These are phyloP conservation scores for Apiospora rasikravindrae DNA, from an alignment of 2,329 filamentous ascomycete genomes.

Conservation along the genomic window DNA sequence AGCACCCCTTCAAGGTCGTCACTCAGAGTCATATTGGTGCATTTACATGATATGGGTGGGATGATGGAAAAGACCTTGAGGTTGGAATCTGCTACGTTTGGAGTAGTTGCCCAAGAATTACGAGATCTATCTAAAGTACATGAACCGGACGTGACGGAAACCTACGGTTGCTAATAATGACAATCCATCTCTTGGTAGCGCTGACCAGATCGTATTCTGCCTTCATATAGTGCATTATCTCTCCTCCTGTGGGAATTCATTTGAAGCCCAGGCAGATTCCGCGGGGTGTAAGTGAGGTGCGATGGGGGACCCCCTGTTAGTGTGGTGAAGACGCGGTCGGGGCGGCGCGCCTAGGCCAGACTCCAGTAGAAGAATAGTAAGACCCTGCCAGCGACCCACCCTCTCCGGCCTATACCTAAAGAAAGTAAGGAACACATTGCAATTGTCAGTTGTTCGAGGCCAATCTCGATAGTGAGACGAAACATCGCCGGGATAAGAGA, in stretches of 20 bases:
- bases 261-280: background rate
- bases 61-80: background rate
- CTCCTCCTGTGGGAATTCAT: too few relatives aligned
- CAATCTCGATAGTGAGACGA: constrained; percentile 5
- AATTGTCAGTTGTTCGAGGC: constrained; percentile 5
- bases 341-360: background rate
- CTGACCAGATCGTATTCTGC: background rate
- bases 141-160: background rate
- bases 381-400: constrained; percentile 10
- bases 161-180: background rate
- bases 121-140: too few relatives aligned
- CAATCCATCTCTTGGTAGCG: background rate
- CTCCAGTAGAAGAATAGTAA: background rate
- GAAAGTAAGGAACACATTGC: constrained; percentile 16
- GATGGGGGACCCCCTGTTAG: background rate
- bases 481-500: constrained; percentile 11
- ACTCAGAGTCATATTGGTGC: background rate
- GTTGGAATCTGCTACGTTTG: background rate
- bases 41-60: background rate
- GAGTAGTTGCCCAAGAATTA: background rate
- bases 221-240: background rate
- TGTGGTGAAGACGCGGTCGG: background rate
- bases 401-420: background rate
- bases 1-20: background rate
- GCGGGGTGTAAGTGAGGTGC: background rate